Evolutionary conservation across 2,329 filamentous ascomycete species (phyloP).

Genomic region (Hypomyces perniciosus): DNA sequence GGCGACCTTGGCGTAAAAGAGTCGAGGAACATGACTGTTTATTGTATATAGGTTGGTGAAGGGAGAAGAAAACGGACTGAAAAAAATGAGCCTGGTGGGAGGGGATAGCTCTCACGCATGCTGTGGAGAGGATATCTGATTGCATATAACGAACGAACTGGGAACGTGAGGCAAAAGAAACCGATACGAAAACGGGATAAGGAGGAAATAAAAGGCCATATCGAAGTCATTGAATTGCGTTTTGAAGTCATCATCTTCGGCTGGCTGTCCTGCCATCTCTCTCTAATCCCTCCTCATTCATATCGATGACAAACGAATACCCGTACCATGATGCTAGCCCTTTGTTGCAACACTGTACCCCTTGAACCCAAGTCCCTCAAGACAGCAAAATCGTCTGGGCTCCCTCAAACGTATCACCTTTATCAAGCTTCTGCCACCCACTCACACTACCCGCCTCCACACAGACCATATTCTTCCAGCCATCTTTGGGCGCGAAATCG

Average conservation of each 20-base stretch:
- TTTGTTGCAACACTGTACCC: too few species aligned
- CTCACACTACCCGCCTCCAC: conserved; percentile 83
- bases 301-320: background rate
- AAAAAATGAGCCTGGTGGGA: background rate
- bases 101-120: too few species aligned
- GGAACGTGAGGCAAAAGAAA: too few species aligned
- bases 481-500: conserved; percentile 85
- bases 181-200: too few species aligned
- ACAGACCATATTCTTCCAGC: conserved; percentile 90
- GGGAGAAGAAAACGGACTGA: background rate
- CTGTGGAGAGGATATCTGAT: too few species aligned
- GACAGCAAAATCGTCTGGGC: conserved; percentile 48
- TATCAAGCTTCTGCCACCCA: conserved; percentile 78
- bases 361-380: background rate
- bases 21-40: background rate
- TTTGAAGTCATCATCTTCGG: too few species aligned
- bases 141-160: too few species aligned
- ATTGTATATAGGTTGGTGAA: background rate
- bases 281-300: background rate
- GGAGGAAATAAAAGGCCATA: too few species aligned
- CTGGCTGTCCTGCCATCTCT: too few species aligned
- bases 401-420: conserved; percentile 62
- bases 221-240: too few species aligned
- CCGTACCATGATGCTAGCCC: too few species aligned
- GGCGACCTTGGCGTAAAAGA: background rate